Evolutionary conservation across 2,329 filamentous ascomycete genomes (phyloP).

Genomic region (Hypoxylon sp.): DNA sequence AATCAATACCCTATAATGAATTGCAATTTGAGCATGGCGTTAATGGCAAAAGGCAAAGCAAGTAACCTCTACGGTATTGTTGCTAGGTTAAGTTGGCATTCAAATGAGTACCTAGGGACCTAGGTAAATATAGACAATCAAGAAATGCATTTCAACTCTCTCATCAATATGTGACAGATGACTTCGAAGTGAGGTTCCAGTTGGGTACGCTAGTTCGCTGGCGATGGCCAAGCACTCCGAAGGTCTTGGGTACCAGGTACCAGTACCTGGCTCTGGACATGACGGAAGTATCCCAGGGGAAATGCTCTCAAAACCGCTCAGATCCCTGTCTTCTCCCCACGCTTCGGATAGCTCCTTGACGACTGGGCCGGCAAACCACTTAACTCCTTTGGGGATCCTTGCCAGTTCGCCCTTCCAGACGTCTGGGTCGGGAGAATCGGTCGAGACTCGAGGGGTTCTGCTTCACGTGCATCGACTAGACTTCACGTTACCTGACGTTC

Average conservation of each 20-base stretch:
- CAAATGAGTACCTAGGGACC: too few relatives aligned
- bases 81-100: constrained; percentile 19
- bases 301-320: constrained; percentile 68
- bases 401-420: constrained; percentile 12
- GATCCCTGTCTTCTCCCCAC: constrained; percentile 18
- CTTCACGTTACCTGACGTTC: constrained; percentile 25
- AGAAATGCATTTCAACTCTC: neutral
- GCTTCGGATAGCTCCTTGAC: constrained; percentile 24
- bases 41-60: constrained; percentile 22
- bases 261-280: constrained; percentile 48
- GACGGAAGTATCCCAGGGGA: constrained; percentile 45
- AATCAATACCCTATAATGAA: constrained; percentile 19
- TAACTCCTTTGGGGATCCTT: constrained; percentile 26
- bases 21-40: constrained; percentile 38
- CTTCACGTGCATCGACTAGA: constrained; percentile 32
- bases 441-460: constrained; percentile 24
- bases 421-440: constrained; percentile 27
- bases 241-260: constrained; percentile 47
- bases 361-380: constrained; percentile 4
- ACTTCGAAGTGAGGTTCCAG: neutral
- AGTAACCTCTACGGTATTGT: constrained; percentile 21
- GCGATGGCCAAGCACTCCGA: neutral
- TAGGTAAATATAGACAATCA: constrained; percentile 8
- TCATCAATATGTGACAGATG: neutral
- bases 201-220: neutral